phyloP scores from a whole-genome alignment of 208 protist species.

The Acanthamoeba quina region DNA sequence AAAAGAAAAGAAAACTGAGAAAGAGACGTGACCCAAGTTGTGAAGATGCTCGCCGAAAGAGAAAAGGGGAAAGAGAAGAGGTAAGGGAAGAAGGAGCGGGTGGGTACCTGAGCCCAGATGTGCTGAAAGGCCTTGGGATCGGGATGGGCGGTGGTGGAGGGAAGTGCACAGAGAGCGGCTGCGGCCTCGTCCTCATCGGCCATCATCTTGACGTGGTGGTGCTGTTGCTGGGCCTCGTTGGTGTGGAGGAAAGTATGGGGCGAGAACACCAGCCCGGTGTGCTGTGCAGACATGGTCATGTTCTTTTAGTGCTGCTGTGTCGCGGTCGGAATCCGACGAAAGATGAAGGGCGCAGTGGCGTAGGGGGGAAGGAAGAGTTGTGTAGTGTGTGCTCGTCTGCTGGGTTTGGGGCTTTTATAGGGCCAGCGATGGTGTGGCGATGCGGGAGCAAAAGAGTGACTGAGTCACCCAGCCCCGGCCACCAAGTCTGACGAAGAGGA shows the following conservation, averaged over 20 bases:
- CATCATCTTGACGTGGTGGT: constrained; percentile 1
- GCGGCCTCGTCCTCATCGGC: constrained; percentile 5
- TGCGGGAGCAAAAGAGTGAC: neutral
- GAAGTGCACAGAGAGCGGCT: neutral
- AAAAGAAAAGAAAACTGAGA: constrained; percentile 1
- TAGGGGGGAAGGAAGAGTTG: neutral
- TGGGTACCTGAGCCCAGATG: constrained; percentile 10
- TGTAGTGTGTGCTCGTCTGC: neutral
- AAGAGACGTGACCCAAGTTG: neutral
- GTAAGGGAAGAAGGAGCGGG: neutral
- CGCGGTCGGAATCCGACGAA: neutral
- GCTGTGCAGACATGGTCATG: neutral
- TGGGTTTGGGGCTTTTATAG: neutral
- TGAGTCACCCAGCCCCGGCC: neutral
- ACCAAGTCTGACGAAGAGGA: constrained; percentile 37
- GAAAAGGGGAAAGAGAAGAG: neutral
- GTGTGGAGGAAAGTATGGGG: constrained; percentile 3
- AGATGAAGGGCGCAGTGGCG: neutral
- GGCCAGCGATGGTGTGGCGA: neutral
- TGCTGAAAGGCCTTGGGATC: neutral
- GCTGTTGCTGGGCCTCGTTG: neutral
- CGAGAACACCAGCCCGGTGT: neutral
- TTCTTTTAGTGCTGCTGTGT: neutral
- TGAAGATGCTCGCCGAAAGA: neutral
- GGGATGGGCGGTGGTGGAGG: neutral